These are phyloP conservation scores for Balamuthia mandrillaris DNA, from an alignment of 208 protist species.

Conservation along the genomic window DNA sequence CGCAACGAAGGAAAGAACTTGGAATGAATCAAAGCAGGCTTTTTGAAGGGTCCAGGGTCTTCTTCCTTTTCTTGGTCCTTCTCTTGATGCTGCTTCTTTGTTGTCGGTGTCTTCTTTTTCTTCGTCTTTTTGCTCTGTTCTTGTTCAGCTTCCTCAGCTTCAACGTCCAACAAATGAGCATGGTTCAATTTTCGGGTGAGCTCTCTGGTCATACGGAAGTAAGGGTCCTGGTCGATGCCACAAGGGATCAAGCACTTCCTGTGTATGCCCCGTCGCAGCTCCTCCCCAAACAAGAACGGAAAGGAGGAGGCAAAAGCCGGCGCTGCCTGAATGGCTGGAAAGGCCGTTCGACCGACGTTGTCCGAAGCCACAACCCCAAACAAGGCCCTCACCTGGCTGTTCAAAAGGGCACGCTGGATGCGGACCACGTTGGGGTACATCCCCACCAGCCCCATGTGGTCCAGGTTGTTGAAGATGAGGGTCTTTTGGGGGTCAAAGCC, in stretches of 20 bases:
- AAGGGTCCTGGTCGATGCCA: conserved; percentile 93
- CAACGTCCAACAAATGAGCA: no score
- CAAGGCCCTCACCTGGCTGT: conserved; percentile 83
- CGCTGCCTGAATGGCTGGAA: conserved; percentile 94
- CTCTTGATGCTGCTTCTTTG: no score
- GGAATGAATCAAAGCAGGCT: conserved; percentile 94
- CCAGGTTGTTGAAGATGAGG: conserved; percentile 97
- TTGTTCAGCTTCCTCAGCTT: no score
- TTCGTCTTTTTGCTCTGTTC: no score
- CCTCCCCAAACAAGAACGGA: conserved; percentile 79
- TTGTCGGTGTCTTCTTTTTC: no score
- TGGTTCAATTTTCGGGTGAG: conserved; percentile 84
- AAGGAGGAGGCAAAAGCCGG: conserved; percentile 92
- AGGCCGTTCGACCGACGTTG: conserved; percentile 80
- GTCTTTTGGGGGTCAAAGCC: conserved; percentile 95
- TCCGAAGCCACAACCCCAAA: conserved; percentile 86
- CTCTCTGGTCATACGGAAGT: conserved; percentile 95
- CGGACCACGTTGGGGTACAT: conserved; percentile 90
- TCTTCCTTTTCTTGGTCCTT: conserved; percentile 85
- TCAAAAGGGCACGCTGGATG: conserved; percentile 86
- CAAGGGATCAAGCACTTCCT: conserved; percentile 96
- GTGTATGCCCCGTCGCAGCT: no score
- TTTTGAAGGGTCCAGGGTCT: no score
- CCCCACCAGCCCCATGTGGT: conserved; percentile 84
- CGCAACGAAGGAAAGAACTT: no score